These are phyloP conservation scores for Daldinia eschscholtzii DNA, from an alignment of 2,329 filamentous ascomycete genomes.

Conservation along the genomic window DNA sequence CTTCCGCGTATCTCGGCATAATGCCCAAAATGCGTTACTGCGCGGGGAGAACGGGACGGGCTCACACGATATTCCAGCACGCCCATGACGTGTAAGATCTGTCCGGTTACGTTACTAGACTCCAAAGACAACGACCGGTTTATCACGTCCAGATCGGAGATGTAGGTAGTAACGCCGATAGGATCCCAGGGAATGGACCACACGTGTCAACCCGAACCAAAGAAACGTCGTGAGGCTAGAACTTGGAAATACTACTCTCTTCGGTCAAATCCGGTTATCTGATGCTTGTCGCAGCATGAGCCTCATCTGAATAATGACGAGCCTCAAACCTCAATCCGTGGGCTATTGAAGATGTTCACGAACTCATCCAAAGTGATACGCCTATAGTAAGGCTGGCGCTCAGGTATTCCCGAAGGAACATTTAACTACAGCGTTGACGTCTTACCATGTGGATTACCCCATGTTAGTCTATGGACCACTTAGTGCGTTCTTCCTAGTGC, in stretches of 20 bases:
- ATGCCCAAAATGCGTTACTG: not conserved
- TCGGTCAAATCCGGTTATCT: conserved; percentile 1
- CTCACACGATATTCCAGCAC: not conserved
- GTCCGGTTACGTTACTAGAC: not conserved
- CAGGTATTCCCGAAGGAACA: not conserved
- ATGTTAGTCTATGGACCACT: not conserved
- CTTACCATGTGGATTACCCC: not conserved
- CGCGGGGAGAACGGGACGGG: not conserved
- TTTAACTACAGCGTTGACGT: not conserved
- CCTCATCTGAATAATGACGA: conserved; percentile 4
- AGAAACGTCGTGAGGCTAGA: not conserved
- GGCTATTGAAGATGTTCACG: not conserved
- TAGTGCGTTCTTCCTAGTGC: not conserved
- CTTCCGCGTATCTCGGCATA: conserved; percentile 2
- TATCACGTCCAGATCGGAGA: conserved; percentile 6
- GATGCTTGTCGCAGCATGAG: not conserved
- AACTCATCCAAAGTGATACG: not conserved
- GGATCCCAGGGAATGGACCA: not conserved
- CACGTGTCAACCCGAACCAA: conserved; percentile 9
- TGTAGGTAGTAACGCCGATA: conserved; percentile 17
- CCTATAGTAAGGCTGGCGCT: not conserved
- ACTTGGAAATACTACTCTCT: conserved; percentile 5
- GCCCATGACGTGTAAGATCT: not conserved
- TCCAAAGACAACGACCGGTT: not conserved
- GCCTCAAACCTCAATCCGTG: not conserved